These are phyloP conservation scores for Carpinus fangiana DNA, from an alignment of 306 rosid species.

Conservation along the genomic window DNA sequence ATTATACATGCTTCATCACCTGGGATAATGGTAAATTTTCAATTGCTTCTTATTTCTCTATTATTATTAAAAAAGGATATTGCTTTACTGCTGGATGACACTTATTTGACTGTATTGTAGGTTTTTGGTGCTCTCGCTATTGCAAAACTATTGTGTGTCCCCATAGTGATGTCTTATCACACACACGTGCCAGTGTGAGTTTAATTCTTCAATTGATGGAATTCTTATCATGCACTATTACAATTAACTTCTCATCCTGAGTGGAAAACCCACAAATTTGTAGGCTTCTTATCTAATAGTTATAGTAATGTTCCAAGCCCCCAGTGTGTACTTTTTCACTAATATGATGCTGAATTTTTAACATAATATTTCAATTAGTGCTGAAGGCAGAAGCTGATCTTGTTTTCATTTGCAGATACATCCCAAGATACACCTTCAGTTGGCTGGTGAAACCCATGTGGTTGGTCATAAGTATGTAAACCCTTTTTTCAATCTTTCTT, in stretches of 20 bases:
- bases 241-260: not conserved
- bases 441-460: slow-evolving; percentile 99
- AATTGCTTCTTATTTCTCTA: not conserved
- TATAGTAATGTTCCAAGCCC: not conserved
- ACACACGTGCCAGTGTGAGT: slow-evolving; percentile 97
- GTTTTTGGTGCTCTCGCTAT: slow-evolving; percentile 95
- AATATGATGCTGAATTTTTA: slow-evolving; percentile 5
- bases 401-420: slow-evolving; percentile 59
- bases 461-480: slow-evolving; percentile 78
- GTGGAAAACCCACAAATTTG: not conserved
- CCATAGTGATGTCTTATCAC: slow-evolving; percentile 97
- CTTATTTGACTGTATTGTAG: slow-evolving; percentile 41
- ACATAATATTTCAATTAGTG: slow-evolving; percentile 12
- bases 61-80: slow-evolving; percentile 3
- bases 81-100: slow-evolving; percentile 12
- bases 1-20: slow-evolving; percentile 99
- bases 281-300: not conserved
- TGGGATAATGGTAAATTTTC: slow-evolving; percentile 80
- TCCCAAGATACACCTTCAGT: slow-evolving; percentile 97
- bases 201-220: slow-evolving; percentile 24
- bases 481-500: not conserved
- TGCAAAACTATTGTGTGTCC: slow-evolving; percentile 80
- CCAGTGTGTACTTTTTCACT: not conserved
- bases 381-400: slow-evolving; percentile 20
- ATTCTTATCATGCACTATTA: slow-evolving; percentile 12